Conservation (phyloP, 1,139 yeast species). For the Pichia sp. region DNA sequence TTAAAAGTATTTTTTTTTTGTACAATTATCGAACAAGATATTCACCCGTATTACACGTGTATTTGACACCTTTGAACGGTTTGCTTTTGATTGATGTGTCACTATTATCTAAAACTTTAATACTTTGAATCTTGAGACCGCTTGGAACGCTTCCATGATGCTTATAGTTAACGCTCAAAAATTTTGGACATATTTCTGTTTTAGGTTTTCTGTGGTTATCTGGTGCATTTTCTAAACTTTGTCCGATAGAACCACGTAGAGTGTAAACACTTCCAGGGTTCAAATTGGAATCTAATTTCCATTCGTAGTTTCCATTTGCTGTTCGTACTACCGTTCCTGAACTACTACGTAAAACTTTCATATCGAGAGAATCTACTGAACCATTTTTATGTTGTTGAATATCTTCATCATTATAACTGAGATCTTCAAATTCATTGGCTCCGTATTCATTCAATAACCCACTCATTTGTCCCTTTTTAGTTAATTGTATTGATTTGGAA, state of each 20-base stretch:
- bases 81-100: slow-evolving; percentile 47
- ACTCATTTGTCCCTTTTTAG: not conserved
- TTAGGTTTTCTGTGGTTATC: not conserved
- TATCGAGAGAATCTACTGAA: not conserved
- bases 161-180: slow-evolving; percentile 44
- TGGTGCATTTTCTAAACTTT: not conserved
- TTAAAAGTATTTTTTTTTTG: too few relatives aligned
- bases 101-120: slow-evolving; percentile 43
- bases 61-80: slow-evolving; percentile 91
- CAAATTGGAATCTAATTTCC: slow-evolving; percentile 59
- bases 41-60: slow-evolving; percentile 59
- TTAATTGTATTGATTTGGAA: slow-evolving; percentile 7
- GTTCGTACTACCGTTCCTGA: slow-evolving; percentile 63
- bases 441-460: not conserved
- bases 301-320: slow-evolving; percentile 50
- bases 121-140: slow-evolving; percentile 60
- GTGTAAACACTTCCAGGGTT: slow-evolving; percentile 64
- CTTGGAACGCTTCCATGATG: slow-evolving; percentile 71
- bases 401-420: not conserved
- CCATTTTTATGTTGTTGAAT: not conserved
- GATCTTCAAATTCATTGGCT: not conserved
- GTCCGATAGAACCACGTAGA: slow-evolving; percentile 44
- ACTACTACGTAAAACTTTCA: slow-evolving; percentile 50
- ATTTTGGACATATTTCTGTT: slow-evolving; percentile 32
- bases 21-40: slow-evolving; percentile 35